Conservation (phyloP, 2,329 filamentous ascomycete genomes). For the Aureobasidium lini region DNA sequence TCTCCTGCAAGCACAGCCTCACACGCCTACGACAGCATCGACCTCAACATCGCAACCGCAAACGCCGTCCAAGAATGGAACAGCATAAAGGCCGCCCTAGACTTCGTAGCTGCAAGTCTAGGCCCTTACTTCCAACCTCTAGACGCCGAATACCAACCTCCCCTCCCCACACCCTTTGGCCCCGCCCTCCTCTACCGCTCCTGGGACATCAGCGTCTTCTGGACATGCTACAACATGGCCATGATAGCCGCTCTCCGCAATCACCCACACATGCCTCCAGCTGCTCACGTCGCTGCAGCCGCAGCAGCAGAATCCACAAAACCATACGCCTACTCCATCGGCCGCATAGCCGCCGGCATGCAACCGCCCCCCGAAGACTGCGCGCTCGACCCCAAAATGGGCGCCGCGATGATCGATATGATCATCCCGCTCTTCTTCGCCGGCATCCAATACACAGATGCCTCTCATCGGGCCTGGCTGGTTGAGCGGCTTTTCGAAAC, state of each 20-base stretch:
- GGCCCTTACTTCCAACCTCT: constrained; percentile 72
- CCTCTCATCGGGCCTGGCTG: constrained; percentile 68
- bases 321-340: constrained; percentile 28
- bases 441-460: constrained; percentile 67
- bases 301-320: constrained; percentile 56
- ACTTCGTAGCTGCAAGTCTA: constrained; percentile 56
- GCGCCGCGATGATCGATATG: constrained; percentile 74
- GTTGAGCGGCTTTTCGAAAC: constrained; percentile 68
- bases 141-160: constrained; percentile 56
- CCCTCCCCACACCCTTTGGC: constrained; percentile 68
- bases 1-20: constrained; percentile 9
- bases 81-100: constrained; percentile 63
- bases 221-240: constrained; percentile 80
- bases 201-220: constrained; percentile 79
- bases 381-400: constrained; percentile 68
- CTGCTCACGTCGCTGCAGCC: constrained; percentile 78
- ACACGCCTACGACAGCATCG: constrained; percentile 41
- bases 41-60: constrained; percentile 58
- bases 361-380: constrained; percentile 38
- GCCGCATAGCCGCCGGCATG: constrained; percentile 51
- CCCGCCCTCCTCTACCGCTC: constrained; percentile 73
- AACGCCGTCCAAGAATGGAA: constrained; percentile 74
- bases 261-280: constrained; percentile 85
- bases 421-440: constrained; percentile 81
- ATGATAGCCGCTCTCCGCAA: constrained; percentile 73